These are phyloP conservation scores for Psophocarpus tetragonolobus DNA, from an alignment of 306 rosid genomes.

Conservation along the genomic window DNA sequence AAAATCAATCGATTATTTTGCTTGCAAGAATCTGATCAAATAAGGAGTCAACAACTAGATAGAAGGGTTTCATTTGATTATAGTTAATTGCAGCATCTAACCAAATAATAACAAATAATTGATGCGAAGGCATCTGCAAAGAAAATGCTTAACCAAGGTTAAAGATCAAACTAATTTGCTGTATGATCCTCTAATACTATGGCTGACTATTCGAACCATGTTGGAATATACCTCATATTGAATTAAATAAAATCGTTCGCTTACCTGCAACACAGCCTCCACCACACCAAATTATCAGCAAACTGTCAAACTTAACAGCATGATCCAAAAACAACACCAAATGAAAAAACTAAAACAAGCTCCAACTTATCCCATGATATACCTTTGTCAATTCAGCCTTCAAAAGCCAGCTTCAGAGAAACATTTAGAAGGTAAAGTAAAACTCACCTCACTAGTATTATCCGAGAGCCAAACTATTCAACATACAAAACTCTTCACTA, in stretches of 20 bases:
- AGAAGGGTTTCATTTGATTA: neutral
- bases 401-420: conserved; percentile 3
- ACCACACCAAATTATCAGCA: neutral
- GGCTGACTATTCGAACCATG: neutral
- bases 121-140: neutral
- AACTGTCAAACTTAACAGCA: neutral
- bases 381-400: neutral
- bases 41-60: neutral
- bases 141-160: neutral
- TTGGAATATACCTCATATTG: neutral
- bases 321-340: neutral
- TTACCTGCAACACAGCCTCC: neutral
- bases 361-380: neutral
- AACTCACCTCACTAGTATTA: neutral
- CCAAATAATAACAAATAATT: neutral
- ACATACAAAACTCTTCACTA: neutral
- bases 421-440: neutral
- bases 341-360: neutral
- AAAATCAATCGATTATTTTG: neutral
- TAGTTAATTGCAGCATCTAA: neutral
- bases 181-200: neutral
- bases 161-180: neutral
- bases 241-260: neutral
- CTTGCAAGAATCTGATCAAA: neutral
- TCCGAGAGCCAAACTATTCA: neutral